Conservation (phyloP, 2,329 filamentous ascomycete species). For the Rhinocladiella mackenziei region DNA sequence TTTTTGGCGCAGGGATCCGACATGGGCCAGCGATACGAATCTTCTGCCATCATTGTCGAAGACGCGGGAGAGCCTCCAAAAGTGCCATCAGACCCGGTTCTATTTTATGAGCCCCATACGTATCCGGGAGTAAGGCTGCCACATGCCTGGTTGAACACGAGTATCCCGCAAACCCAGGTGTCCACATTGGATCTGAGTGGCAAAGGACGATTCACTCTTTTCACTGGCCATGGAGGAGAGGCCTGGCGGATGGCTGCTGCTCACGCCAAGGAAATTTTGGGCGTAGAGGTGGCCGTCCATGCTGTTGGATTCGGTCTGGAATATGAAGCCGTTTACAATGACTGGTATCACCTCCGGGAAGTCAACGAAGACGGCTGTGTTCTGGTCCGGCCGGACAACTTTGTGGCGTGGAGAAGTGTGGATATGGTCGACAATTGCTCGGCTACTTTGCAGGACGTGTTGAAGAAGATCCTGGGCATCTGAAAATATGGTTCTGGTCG, state of each 20-base stretch:
- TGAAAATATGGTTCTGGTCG: no score
- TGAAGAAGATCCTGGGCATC: no score
- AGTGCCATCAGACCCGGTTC: slow-evolving; percentile 36
- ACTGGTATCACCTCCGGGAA: slow-evolving; percentile 53
- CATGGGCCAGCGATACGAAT: slow-evolving; percentile 55
- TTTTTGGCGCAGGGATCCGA: slow-evolving; percentile 55
- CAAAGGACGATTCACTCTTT: slow-evolving; percentile 48
- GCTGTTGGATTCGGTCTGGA: slow-evolving; percentile 56
- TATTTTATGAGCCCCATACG: slow-evolving; percentile 47
- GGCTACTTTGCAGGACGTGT: no score
- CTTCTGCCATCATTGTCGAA: slow-evolving; percentile 40
- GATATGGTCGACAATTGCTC: no score
- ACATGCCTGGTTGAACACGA: slow-evolving; percentile 58
- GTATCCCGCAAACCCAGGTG: slow-evolving; percentile 41
- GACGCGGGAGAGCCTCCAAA: slow-evolving; percentile 38
- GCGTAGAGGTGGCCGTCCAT: slow-evolving; percentile 47
- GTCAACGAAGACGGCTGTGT: slow-evolving; percentile 57
- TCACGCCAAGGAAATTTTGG: slow-evolving; percentile 37
- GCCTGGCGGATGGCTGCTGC: slow-evolving; percentile 51
- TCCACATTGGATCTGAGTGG: slow-evolving; percentile 60
- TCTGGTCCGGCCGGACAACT: slow-evolving; percentile 56
- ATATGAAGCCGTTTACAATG: slow-evolving; percentile 59
- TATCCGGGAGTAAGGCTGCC: slow-evolving; percentile 58
- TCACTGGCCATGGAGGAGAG: slow-evolving; percentile 55
- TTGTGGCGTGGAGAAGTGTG: slow-evolving; percentile 57